Percentiles rank a stretch among this genome's conserved stretches.
Evolutionary conservation across 495 filamentous ascomycete genomes (phyloP).

Genomic region (Stereocaulon alpinum): DNA sequence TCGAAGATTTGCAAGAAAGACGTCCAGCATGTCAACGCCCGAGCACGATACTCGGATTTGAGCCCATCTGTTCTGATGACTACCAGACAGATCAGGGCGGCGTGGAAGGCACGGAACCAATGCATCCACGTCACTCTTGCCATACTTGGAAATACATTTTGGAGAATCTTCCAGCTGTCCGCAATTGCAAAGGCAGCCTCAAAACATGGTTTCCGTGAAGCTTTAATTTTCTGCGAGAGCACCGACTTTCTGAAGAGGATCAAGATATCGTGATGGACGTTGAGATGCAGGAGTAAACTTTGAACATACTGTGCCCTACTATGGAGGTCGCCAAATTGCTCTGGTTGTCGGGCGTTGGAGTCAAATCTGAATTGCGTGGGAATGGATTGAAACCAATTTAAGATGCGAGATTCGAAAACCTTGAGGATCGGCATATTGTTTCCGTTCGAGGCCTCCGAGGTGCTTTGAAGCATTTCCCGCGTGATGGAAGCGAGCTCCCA

Average conservation of each 20-base stretch:
- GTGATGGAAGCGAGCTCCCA: not conserved
- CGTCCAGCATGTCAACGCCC: not conserved
- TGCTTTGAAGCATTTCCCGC: not conserved
- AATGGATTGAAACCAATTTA: not conserved
- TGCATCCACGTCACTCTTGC: not conserved
- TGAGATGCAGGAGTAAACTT: not conserved
- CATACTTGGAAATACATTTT: not conserved
- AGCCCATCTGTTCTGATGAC: not conserved
- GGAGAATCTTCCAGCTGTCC: not conserved
- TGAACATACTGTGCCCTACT: not conserved
- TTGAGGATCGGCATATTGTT: not conserved
- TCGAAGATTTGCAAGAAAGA: not conserved
- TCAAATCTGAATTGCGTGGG: not conserved
- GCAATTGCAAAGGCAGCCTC: not conserved
- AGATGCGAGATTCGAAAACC: not conserved
- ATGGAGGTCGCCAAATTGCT: not conserved
- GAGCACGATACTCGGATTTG: not conserved
- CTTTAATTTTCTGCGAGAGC: not conserved
- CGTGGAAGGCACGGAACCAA: not conserved
- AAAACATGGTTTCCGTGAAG: not conserved
- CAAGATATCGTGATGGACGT: not conserved
- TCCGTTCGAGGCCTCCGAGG: not conserved
- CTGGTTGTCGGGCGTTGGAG: not conserved
- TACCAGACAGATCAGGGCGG: not conserved
- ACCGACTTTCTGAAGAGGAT: not conserved